Conservation (phyloP, 2,329 filamentous ascomycete genomes). For the Bertia moriformis region DNA sequence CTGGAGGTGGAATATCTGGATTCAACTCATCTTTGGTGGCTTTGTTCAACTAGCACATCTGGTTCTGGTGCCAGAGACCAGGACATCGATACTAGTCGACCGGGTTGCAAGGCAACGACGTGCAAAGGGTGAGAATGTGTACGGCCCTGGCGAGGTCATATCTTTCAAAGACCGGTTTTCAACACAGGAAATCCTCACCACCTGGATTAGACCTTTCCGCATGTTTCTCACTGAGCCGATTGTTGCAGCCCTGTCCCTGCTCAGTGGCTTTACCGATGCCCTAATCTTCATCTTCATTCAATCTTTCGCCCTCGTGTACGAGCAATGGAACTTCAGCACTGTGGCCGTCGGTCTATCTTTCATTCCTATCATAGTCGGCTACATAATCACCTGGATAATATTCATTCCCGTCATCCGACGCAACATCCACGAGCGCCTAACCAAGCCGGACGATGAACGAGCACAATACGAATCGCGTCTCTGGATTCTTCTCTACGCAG, state of each 20-base stretch:
- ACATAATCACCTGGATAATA: slow-evolving; percentile 42
- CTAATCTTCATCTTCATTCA: slow-evolving; percentile 69
- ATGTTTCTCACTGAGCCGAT: slow-evolving; percentile 67
- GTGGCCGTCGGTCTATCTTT: slow-evolving; percentile 44
- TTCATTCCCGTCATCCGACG: slow-evolving; percentile 42
- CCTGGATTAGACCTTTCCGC: slow-evolving; percentile 51
- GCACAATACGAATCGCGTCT: slow-evolving; percentile 59
- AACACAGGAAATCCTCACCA: slow-evolving; percentile 35
- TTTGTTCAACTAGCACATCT: slow-evolving; percentile 55
- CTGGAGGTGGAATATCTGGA: slow-evolving; percentile 75
- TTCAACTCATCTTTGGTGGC: slow-evolving; percentile 66
- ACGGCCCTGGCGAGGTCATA: slow-evolving; percentile 59
- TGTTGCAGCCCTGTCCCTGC: slow-evolving; percentile 53
- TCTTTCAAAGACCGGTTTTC: slow-evolving; percentile 44
- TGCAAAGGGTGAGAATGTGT: slow-evolving; percentile 47
- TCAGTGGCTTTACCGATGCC: slow-evolving; percentile 60
- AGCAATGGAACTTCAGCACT: slow-evolving; percentile 48
- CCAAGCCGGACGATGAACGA: slow-evolving; percentile 34
- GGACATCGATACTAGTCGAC: slow-evolving; percentile 65
- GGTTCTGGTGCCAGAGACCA: slow-evolving; percentile 62
- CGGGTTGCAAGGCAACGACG: slow-evolving; percentile 62
- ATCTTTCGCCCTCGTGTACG: slow-evolving; percentile 53
- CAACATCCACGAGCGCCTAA: slow-evolving; percentile 32
- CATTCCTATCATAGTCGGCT: slow-evolving; percentile 52
- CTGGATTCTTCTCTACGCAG: slow-evolving; percentile 47